Evolutionary conservation across 2,329 filamentous ascomycete species (phyloP).

Genomic region (Orbilia javanica): DNA sequence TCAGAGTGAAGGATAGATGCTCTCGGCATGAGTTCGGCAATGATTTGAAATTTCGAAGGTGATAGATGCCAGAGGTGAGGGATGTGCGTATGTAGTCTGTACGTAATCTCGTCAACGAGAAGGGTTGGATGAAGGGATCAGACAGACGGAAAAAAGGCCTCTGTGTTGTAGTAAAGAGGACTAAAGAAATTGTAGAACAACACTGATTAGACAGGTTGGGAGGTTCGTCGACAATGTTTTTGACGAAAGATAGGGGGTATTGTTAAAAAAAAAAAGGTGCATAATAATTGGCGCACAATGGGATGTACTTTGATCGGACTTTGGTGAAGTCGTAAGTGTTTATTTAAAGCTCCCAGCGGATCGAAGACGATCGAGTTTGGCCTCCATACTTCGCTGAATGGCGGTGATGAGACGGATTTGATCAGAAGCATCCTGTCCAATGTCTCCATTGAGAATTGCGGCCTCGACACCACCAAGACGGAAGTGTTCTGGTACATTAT

Average conservation of each 20-base stretch:
- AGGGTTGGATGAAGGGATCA: not conserved
- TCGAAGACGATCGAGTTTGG: slow-evolving; percentile 27
- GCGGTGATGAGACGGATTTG: slow-evolving; percentile 46
- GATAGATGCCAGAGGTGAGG: not conserved
- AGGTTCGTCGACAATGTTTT: not conserved
- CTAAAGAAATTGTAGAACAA: not conserved
- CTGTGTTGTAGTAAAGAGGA: not conserved
- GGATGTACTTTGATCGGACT: not conserved
- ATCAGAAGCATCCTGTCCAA: slow-evolving; percentile 20
- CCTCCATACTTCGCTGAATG: slow-evolving; percentile 47
- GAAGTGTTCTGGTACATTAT: slow-evolving; percentile 44
- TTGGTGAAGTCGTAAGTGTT: not conserved
- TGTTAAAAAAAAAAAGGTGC: not conserved
- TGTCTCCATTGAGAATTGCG: slow-evolving; percentile 18
- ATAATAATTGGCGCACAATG: not conserved
- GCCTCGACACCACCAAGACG: slow-evolving; percentile 35
- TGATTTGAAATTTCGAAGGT: not conserved
- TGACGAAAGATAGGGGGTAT: not conserved
- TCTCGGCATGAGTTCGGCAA: not conserved
- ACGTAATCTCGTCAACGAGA: not conserved
- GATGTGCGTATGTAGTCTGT: not conserved
- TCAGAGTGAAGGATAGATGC: not conserved
- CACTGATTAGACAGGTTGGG: not conserved
- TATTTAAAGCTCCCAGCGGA: not conserved
- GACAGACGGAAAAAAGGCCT: not conserved